Conservation (phyloP, 495 filamentous ascomycete genomes). For the Endocarpon pusillum region DNA sequence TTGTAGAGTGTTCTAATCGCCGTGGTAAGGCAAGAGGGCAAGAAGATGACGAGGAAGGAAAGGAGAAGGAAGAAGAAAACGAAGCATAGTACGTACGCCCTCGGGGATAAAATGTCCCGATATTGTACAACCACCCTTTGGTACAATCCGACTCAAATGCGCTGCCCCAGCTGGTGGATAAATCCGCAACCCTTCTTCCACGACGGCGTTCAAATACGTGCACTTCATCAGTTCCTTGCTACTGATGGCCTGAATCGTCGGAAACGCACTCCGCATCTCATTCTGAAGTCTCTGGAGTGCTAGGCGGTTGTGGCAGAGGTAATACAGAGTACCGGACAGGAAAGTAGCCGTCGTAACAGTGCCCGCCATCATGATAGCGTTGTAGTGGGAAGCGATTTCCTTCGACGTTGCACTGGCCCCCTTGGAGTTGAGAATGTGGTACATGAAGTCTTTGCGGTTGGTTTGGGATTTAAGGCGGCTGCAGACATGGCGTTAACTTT, state of each 20-base stretch:
- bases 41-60: no score
- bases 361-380: constrained; percentile 27
- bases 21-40: no score
- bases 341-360: constrained; percentile 33
- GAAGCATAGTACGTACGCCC: no score
- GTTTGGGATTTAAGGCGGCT: no score
- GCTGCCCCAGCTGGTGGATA: constrained; percentile 32
- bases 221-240: constrained; percentile 19
- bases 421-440: no score
- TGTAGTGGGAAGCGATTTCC: no score
- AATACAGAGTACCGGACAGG: constrained; percentile 31
- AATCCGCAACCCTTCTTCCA: constrained; percentile 36
- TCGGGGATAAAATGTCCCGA: constrained; percentile 20
- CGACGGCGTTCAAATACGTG: constrained; percentile 30
- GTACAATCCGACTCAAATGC: constrained; percentile 27
- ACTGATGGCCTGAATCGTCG: constrained; percentile 18
- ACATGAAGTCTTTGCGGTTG: no score
- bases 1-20: no score
- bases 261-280: constrained; percentile 23
- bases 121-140: constrained; percentile 23
- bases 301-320: constrained; percentile 22
- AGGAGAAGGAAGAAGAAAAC: no score
- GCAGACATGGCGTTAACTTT: no score
- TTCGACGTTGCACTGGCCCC: no score
- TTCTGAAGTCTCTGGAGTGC: constrained; percentile 18